Percentiles rank a stretch among this genome's conserved stretches.
These are phyloP conservation scores for Bjerkandera adusta DNA, from an alignment of 1,284 basidiomycete species.

Conservation along the genomic window DNA sequence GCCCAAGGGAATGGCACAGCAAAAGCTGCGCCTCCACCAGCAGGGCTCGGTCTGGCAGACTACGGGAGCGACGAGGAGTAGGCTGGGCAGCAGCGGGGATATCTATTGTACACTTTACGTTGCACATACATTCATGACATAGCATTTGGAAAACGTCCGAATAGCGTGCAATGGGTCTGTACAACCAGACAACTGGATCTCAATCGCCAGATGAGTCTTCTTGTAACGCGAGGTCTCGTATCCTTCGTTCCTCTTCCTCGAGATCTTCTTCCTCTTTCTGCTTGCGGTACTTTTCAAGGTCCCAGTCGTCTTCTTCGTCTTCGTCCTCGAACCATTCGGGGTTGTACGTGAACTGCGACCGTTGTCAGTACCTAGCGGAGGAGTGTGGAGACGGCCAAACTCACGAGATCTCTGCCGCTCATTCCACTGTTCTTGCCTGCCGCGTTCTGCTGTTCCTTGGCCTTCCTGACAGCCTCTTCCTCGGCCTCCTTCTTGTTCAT, in stretches of 20 bases:
- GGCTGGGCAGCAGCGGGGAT: not conserved
- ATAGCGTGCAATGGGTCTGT: not conserved
- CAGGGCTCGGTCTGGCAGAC: constrained; percentile 57
- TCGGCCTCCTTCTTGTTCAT: constrained; percentile 93
- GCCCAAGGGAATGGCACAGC: constrained; percentile 32
- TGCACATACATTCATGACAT: constrained; percentile 1
- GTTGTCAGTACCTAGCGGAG: constrained; percentile 10
- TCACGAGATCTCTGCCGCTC: constrained; percentile 92
- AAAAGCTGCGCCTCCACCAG: constrained; percentile 30
- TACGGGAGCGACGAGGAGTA: constrained; percentile 82
- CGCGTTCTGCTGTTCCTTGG: constrained; percentile 82
- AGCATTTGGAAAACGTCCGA: not conserved
- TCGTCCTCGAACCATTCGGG: constrained; percentile 92
- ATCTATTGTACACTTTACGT: constrained; percentile 10
- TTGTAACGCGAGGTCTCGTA: constrained; percentile 29
- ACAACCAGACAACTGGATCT: no score
- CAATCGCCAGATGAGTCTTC: constrained; percentile 17
- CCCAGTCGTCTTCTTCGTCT: constrained; percentile 77
- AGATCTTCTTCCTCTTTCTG: constrained; percentile 62
- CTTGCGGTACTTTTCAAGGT: constrained; percentile 61
- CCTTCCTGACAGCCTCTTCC: constrained; percentile 74
- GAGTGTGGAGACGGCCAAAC: constrained; percentile 24
- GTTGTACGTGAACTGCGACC: constrained; percentile 85
- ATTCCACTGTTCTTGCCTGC: constrained; percentile 94
- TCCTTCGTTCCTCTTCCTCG: constrained; percentile 39